Conservation (phyloP, 2,329 filamentous ascomycete species). For the Colletotrichum lindemuthianum region DNA sequence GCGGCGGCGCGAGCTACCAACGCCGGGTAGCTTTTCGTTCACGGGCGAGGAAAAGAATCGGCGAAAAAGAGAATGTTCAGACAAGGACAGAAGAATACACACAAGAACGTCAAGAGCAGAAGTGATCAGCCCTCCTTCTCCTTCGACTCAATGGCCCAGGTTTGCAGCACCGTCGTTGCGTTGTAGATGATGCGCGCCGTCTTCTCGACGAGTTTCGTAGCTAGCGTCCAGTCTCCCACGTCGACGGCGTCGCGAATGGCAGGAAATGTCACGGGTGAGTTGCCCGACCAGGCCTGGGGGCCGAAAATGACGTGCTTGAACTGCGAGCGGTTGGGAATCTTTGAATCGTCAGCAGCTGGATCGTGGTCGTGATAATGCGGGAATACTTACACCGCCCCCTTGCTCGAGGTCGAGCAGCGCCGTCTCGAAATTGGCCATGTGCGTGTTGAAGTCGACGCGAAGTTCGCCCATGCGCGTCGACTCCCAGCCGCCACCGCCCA, state of each 20-base stretch:
- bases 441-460: conserved; percentile 80
- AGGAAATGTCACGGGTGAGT: conserved; percentile 65
- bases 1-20: too few relatives aligned
- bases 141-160: conserved; percentile 18
- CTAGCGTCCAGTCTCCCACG: conserved; percentile 74
- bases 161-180: conserved; percentile 58
- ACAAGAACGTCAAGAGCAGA: too few relatives aligned
- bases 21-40: too few relatives aligned
- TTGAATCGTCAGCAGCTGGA: conserved; percentile 32
- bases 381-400: conserved; percentile 73
- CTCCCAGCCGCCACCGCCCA: conserved; percentile 80
- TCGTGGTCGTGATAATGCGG: not conserved
- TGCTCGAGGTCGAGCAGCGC: conserved; percentile 80
- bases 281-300: conserved; percentile 79
- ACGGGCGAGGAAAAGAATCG: not conserved
- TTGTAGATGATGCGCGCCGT: conserved; percentile 73
- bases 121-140: conserved; percentile 15
- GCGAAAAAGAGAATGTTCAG: not conserved
- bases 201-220: conserved; percentile 75
- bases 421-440: conserved; percentile 84
- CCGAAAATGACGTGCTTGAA: conserved; percentile 95
- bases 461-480: conserved; percentile 72
- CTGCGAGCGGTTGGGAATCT: conserved; percentile 88
- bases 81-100: too few relatives aligned
- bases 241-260: conserved; percentile 85